phyloP scores from a whole-genome alignment of 192 early-diverging fungal genomes.

The Backusella parvicylindrica region DNA sequence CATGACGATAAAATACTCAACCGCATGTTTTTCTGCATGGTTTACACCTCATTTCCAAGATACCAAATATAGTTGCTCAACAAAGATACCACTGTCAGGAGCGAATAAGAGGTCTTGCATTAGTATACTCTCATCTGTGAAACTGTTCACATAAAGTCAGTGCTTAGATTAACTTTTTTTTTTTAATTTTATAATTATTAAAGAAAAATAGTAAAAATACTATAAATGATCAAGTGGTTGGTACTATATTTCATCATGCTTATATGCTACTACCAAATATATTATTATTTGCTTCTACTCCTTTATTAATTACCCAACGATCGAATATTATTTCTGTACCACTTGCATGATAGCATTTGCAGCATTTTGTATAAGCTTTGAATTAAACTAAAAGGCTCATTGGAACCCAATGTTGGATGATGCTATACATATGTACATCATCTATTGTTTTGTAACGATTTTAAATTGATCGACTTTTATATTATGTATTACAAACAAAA shows the following conservation, averaged over 20 bases:
- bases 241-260: not conserved
- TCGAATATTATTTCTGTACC: not conserved
- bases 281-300: not conserved
- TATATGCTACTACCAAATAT: not conserved
- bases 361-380: not conserved
- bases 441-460: not conserved
- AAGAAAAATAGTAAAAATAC: not conserved
- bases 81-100: not conserved
- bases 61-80: not conserved
- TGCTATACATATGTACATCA: not conserved
- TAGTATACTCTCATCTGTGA: slow-evolving; percentile 1
- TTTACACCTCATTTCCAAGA: not conserved
- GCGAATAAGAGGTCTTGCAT: not conserved
- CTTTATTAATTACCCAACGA: not conserved
- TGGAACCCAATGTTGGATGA: not conserved
- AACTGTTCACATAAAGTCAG: not conserved
- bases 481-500: slow-evolving; percentile 6
- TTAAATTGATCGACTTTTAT: not conserved
- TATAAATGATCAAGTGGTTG: not conserved
- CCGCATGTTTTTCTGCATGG: not conserved
- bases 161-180: not conserved
- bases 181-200: not conserved
- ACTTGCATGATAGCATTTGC: slow-evolving; percentile 3
- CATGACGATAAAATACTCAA: not conserved
- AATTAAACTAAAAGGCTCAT: not conserved